Conservation (phyloP, 2,329 filamentous ascomycete genomes). For the Aspergillus oerlinghausenensis region DNA sequence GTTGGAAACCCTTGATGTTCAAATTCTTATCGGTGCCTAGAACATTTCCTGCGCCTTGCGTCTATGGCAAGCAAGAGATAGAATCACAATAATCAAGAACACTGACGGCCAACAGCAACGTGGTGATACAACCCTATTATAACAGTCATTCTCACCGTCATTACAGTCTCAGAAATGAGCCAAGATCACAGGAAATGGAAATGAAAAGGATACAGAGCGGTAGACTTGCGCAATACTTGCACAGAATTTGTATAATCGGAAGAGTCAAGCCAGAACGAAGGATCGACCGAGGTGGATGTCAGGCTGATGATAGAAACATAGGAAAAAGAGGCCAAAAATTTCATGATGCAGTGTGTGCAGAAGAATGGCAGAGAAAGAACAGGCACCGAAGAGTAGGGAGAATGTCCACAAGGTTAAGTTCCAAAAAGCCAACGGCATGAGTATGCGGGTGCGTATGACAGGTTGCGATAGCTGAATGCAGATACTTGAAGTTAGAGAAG, state of each 20-base stretch:
- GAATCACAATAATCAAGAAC: background rate
- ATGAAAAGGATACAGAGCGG: constrained; percentile 4
- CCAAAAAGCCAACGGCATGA: background rate
- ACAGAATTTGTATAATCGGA: constrained; percentile 6
- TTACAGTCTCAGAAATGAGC: constrained; percentile 12
- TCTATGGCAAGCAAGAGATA: background rate
- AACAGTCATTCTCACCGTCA: constrained; percentile 14
- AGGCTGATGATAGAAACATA: constrained; percentile 17
- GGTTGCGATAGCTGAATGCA: background rate
- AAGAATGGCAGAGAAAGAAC: constrained; percentile 12
- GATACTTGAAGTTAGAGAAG: background rate
- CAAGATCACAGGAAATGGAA: constrained; percentile 5
- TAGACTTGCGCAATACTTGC: constrained; percentile 4
- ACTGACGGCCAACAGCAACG: constrained; percentile 8
- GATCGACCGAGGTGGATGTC: constrained; percentile 12
- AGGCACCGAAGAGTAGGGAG: constrained; percentile 11
- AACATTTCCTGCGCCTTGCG: constrained; percentile 6
- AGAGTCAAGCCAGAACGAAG: constrained; percentile 13
- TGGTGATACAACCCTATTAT: constrained; percentile 8
- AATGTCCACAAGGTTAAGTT: constrained; percentile 10
- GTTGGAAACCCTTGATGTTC: background rate
- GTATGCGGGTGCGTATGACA: constrained; percentile 4
- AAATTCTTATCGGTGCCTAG: constrained; percentile 6
- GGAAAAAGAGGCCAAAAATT: constrained; percentile 14
- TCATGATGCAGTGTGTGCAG: constrained; percentile 14